Evolutionary conservation across 176 grass and related monocot species (phyloP).

Genomic region (Carex scoparia): DNA sequence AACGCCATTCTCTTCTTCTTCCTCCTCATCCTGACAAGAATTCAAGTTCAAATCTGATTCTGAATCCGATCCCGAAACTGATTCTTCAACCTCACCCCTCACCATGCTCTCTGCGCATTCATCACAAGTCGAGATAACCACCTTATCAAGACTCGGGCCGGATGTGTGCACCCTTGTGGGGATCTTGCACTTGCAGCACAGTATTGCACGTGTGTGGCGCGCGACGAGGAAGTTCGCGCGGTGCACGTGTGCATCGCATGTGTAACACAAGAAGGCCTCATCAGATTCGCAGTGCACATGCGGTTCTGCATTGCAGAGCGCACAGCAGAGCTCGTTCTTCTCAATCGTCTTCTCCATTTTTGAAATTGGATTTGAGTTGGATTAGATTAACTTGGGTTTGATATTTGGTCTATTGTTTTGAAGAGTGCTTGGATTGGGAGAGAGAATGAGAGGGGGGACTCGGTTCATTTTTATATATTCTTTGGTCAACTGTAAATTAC

Average conservation of each 20-base stretch:
- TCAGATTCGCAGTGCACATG: background rate
- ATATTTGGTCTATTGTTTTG: background rate
- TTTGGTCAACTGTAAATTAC: background rate
- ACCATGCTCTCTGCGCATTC: background rate
- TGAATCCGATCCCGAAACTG: background rate
- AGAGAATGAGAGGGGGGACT: background rate
- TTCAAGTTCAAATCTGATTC: background rate
- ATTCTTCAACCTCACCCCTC: background rate
- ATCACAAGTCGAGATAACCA: background rate
- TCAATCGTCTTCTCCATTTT: background rate
- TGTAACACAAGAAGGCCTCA: constrained; percentile 1
- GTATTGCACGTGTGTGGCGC: background rate
- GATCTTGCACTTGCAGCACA: background rate
- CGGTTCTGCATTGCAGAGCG: background rate
- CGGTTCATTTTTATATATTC: background rate
- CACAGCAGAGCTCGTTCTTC: background rate
- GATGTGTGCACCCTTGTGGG: background rate
- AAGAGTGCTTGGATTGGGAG: background rate
- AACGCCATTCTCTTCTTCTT: background rate
- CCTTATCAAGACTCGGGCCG: background rate
- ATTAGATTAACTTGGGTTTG: background rate
- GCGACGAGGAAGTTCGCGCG: background rate
- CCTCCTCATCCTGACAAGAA: background rate
- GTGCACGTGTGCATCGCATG: background rate
- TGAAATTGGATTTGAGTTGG: background rate